phyloP scores from a whole-genome alignment of 495 filamentous ascomycete genomes.

The Penicillium odoratum region DNA sequence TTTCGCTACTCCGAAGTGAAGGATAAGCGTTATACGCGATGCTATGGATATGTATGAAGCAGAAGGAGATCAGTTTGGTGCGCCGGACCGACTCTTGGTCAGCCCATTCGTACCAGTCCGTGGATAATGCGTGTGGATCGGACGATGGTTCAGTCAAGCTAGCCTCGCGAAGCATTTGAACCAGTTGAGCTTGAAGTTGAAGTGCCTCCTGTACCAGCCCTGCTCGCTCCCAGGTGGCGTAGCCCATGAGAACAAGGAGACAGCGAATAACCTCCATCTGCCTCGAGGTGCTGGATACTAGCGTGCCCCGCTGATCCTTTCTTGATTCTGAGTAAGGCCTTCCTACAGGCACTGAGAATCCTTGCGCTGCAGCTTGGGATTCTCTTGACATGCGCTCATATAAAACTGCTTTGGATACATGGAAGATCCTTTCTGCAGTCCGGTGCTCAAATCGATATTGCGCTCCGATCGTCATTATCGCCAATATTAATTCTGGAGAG shows the following conservation, averaged over 20 bases:
- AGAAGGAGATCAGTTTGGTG: conserved; percentile 41
- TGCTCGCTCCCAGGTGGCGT: conserved; percentile 40
- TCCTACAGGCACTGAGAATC: conserved; percentile 16
- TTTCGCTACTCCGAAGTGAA: conserved; percentile 39
- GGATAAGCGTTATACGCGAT: conserved; percentile 43
- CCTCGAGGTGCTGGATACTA: conserved; percentile 19
- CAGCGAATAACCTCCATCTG: conserved; percentile 40
- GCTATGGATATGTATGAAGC: conserved; percentile 42
- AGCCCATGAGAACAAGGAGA: conserved; percentile 39
- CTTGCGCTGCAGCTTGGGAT: conserved; percentile 17
- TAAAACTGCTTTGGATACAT: conserved; percentile 36
- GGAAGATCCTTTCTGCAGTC: conserved; percentile 37
- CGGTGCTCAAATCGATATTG: conserved; percentile 41
- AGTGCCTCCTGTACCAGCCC: conserved; percentile 42
- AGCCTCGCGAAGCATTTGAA: conserved; percentile 35
- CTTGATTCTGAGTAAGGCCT: conserved; percentile 13
- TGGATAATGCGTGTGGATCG: conserved; percentile 23
- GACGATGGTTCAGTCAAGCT: conserved; percentile 29
- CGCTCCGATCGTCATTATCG: conserved; percentile 37
- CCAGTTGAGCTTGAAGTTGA: conserved; percentile 33
- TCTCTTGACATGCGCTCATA: conserved; percentile 34
- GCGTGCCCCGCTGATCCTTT: conserved; percentile 4
- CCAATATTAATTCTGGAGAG: conserved; percentile 33
- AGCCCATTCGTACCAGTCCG: conserved; percentile 42
- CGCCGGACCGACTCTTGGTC: conserved; percentile 41